phyloP scores from a whole-genome alignment of 2,329 filamentous ascomycete genomes.

The Sporothrix sp. region DNA sequence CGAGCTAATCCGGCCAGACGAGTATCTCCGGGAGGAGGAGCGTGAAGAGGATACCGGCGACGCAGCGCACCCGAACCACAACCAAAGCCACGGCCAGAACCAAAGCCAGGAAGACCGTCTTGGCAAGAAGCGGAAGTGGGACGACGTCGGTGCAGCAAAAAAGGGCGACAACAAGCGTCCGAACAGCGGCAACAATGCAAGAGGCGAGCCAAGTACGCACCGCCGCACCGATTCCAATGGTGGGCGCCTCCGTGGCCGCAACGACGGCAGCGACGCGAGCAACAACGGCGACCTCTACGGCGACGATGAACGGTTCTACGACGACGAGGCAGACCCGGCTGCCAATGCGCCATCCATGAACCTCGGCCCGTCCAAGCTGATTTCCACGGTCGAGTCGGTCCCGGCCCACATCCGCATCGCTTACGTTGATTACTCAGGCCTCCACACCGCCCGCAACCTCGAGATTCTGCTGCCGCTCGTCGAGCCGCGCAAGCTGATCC shows the following conservation, averaged over 20 bases:
- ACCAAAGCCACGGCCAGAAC: slow-evolving; percentile 31
- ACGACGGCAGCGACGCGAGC: not conserved
- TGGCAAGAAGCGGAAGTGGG: slow-evolving; percentile 92
- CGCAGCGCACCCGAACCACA: slow-evolving; percentile 24
- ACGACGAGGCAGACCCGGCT: slow-evolving; percentile 44
- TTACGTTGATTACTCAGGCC: slow-evolving; percentile 81
- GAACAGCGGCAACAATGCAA: slow-evolving; percentile 29
- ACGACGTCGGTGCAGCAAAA: slow-evolving; percentile 45
- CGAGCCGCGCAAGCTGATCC: slow-evolving; percentile 83
- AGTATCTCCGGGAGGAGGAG: slow-evolving; percentile 88
- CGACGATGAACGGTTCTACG: slow-evolving; percentile 48
- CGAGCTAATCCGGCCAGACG: slow-evolving; percentile 85
- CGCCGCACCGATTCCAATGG: not conserved
- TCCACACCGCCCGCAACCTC: slow-evolving; percentile 88
- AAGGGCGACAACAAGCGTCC: slow-evolving; percentile 43
- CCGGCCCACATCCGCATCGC: slow-evolving; percentile 66
- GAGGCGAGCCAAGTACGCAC: slow-evolving; percentile 17
- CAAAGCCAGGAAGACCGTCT: too few species aligned
- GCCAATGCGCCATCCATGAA: slow-evolving; percentile 41
- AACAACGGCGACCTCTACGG: slow-evolving; percentile 16
- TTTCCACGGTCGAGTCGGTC: slow-evolving; percentile 54
- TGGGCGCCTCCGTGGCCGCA: not conserved
- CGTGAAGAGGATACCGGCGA: slow-evolving; percentile 59
- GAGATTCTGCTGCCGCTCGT: slow-evolving; percentile 94
- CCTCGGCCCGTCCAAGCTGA: slow-evolving; percentile 64